These are phyloP conservation scores for Trypanosomatidae sp. DNA, from an alignment of 208 protist genomes.

Conservation along the genomic window DNA sequence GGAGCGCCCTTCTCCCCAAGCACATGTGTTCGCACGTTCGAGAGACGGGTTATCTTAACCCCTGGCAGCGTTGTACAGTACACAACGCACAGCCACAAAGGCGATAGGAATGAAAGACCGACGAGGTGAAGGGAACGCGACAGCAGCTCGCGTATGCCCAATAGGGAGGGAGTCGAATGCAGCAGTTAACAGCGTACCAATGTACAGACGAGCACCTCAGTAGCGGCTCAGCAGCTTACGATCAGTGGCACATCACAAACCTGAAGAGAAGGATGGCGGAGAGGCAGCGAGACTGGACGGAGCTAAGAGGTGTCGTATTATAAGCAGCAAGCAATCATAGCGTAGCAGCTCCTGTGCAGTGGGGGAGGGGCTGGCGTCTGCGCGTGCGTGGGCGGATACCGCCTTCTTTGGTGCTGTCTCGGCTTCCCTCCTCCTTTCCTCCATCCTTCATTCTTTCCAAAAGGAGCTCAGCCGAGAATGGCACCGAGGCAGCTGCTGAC, in stretches of 20 bases:
- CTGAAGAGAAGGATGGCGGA: conserved; percentile 1
- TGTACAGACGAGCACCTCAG: not conserved
- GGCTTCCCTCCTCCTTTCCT: not conserved
- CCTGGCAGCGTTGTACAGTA: not conserved
- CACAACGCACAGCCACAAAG: not conserved
- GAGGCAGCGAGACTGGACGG: not conserved
- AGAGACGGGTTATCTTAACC: not conserved
- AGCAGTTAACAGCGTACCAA: not conserved
- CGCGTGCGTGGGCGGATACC: not conserved
- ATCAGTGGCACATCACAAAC: not conserved
- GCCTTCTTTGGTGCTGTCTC: not conserved
- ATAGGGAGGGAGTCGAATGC: not conserved
- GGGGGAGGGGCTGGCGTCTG: not conserved
- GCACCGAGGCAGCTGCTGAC: conserved; percentile 28
- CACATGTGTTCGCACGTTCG: not conserved
- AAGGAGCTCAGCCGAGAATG: conserved; percentile 6
- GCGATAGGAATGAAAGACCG: not conserved
- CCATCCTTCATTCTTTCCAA: not conserved
- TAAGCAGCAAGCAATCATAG: no score
- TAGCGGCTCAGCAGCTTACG: not conserved
- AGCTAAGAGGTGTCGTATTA: not conserved
- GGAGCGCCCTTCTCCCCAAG: not conserved
- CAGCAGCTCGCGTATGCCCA: not conserved
- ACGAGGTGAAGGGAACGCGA: not conserved
- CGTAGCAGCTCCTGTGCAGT: not conserved